Conservation (phyloP, 1,139 yeast genomes). For the Nakaseomyces sp. region DNA sequence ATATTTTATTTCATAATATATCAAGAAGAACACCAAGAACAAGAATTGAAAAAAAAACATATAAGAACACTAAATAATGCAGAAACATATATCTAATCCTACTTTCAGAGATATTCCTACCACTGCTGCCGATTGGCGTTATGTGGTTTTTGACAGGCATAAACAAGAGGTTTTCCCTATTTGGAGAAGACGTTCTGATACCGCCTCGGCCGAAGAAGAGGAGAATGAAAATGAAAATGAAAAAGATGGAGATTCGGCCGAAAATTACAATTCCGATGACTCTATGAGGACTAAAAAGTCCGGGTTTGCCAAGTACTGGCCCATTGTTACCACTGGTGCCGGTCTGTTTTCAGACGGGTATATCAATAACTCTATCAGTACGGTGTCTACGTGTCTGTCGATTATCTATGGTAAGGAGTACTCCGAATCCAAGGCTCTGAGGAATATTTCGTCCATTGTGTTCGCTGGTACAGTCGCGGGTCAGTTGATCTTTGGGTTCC, state of each 20-base stretch:
- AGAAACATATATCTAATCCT: background rate
- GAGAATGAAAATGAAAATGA: too few relatives aligned
- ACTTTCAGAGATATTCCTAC: conserved; percentile 1
- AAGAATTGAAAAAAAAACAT: background rate
- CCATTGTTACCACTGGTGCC: conserved; percentile 49
- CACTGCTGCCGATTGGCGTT: background rate
- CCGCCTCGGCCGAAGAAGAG: too few relatives aligned
- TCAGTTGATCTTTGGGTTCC: conserved; percentile 66
- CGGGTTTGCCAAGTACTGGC: conserved; percentile 6
- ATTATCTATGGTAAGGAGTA: conserved; percentile 57
- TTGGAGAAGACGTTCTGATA: background rate
- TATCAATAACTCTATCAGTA: conserved; percentile 72
- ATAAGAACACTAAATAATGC: background rate
- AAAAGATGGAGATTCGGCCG: too few relatives aligned
- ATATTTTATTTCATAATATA: too few relatives aligned
- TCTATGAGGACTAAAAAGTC: background rate
- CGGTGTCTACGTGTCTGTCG: conserved; percentile 62
- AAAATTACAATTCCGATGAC: background rate
- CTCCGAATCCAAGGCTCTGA: conserved; percentile 54
- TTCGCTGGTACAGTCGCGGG: conserved; percentile 92
- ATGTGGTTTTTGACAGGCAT: background rate
- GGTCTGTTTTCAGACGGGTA: conserved; percentile 90
- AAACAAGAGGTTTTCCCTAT: conserved; percentile 2
- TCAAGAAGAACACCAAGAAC: background rate
- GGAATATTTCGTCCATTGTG: conserved; percentile 78